These are phyloP conservation scores for Hortaea sp. DNA, from an alignment of 2,329 filamentous ascomycete species.

Conservation along the genomic window DNA sequence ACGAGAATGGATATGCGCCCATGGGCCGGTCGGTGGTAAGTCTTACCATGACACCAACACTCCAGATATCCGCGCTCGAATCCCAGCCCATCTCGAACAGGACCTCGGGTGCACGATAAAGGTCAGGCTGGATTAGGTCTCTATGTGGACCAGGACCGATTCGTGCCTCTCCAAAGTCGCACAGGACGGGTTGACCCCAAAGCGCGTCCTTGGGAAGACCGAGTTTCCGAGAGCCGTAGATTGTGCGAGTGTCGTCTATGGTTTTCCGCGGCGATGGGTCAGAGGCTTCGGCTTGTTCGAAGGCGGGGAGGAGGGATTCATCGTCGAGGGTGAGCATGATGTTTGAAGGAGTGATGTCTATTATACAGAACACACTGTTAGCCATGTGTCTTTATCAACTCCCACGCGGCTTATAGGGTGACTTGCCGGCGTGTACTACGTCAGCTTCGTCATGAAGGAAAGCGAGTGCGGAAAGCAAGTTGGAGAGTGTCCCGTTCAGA, in stretches of 20 bases:
- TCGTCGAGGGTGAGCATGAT: not conserved
- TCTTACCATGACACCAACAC: not conserved
- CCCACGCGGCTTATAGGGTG: too few species aligned
- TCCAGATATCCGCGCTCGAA: constrained; percentile 1
- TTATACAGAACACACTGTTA: not conserved
- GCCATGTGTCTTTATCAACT: too few species aligned
- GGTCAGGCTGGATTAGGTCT: not conserved
- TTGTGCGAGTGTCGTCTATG: not conserved
- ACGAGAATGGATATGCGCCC: too few species aligned
- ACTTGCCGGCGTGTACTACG: not conserved
- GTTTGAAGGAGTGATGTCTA: not conserved
- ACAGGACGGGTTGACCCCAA: not conserved
- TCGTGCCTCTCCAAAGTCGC: not conserved
- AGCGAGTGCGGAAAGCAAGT: not conserved
- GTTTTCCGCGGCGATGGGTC: not conserved
- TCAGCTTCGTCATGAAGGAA: not conserved
- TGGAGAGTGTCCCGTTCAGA: not conserved
- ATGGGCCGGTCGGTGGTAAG: too few species aligned
- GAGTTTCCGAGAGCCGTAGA: not conserved
- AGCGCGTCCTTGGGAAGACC: not conserved
- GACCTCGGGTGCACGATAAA: constrained; percentile 1
- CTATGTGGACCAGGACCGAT: not conserved
- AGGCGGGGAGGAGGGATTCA: not conserved
- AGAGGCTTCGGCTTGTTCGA: not conserved
- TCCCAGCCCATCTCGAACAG: not conserved